Conservation (phyloP, 257 asterid species). For the Dorcoceras hygrometricum region DNA sequence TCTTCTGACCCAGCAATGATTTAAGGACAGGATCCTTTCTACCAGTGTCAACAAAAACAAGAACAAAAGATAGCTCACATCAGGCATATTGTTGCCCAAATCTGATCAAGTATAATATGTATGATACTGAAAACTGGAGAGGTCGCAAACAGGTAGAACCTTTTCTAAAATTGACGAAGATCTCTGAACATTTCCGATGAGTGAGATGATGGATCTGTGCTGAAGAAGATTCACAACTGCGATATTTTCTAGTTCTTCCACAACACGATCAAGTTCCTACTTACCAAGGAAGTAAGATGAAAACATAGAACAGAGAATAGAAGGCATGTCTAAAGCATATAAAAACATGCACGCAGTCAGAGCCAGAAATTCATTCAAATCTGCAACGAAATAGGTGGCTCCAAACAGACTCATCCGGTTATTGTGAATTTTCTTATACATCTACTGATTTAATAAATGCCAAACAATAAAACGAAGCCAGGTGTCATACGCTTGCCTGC, state of each 20-base stretch:
- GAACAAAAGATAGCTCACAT: background rate
- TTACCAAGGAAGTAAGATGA: slow-evolving; percentile 11
- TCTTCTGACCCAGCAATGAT: background rate
- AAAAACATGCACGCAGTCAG: background rate
- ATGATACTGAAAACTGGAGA: background rate
- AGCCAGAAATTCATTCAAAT: background rate
- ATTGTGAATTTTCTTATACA: background rate
- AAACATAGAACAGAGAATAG: background rate
- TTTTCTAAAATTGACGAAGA: slow-evolving; percentile 68
- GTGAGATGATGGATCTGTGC: slow-evolving; percentile 66
- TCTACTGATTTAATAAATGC: background rate
- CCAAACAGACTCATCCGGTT: slow-evolving; percentile 16
- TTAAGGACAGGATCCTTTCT: background rate
- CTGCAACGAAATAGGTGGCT: background rate
- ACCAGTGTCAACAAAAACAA: background rate
- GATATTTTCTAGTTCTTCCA: slow-evolving; percentile 66
- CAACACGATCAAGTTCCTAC: slow-evolving; percentile 71
- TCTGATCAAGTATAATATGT: background rate
- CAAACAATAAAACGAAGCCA: slow-evolving; percentile 20
- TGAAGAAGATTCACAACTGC: slow-evolving; percentile 74
- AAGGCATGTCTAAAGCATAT: background rate
- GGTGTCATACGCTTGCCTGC: slow-evolving; percentile 72
- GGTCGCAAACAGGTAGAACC: slow-evolving; percentile 27
- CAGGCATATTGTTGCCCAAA: background rate
- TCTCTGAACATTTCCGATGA: slow-evolving; percentile 72